A percentile compares a stretch with the other conserved stretches of the same genome.
Evolutionary conservation across 2,329 filamentous ascomycete species (phyloP).

Genomic region (Lecanicillium sp.): DNA sequence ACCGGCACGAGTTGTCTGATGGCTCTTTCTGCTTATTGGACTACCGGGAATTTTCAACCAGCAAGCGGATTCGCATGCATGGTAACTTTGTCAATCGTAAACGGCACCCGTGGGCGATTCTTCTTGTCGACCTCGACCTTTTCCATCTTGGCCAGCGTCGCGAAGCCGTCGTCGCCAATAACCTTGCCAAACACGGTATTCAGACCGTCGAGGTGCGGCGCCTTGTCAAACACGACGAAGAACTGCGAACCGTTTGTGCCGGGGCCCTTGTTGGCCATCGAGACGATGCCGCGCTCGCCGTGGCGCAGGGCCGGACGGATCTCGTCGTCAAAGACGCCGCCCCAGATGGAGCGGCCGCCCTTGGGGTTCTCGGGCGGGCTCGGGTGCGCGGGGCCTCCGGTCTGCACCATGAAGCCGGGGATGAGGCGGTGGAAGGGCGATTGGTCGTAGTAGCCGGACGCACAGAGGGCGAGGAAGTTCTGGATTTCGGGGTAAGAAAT

Average conservation of each 20-base stretch:
- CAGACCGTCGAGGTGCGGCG: constrained; percentile 73
- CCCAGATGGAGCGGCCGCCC: constrained; percentile 66
- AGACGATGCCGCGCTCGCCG: constrained; percentile 60
- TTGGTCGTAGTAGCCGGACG: constrained; percentile 66
- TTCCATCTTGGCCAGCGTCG: constrained; percentile 65
- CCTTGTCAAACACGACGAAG: constrained; percentile 70
- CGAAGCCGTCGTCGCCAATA: constrained; percentile 55
- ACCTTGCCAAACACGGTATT: constrained; percentile 80
- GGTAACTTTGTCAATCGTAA: constrained; percentile 61
- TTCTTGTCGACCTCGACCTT: constrained; percentile 69
- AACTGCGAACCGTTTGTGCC: constrained; percentile 73
- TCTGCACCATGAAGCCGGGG: constrained; percentile 73
- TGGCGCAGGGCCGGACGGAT: constrained; percentile 64
- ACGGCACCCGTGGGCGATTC: constrained; percentile 59
- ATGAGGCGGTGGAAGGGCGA: constrained; percentile 77
- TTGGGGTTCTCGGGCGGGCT: constrained; percentile 52
- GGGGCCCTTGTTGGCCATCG: constrained; percentile 73
- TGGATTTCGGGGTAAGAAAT: constrained; percentile 24
- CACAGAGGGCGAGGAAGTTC: constrained; percentile 86
- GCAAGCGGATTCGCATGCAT: constrained; percentile 77
- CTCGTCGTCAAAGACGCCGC: constrained; percentile 70
- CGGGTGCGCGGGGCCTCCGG: constrained; percentile 54
- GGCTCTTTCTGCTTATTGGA: neutral
- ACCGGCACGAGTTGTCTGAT: neutral
- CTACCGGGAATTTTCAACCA: constrained; percentile 27